Base-by-base conservation (phyloP, 2,329 filamentous ascomycete species). In the Penicillium frequentans region DNA sequence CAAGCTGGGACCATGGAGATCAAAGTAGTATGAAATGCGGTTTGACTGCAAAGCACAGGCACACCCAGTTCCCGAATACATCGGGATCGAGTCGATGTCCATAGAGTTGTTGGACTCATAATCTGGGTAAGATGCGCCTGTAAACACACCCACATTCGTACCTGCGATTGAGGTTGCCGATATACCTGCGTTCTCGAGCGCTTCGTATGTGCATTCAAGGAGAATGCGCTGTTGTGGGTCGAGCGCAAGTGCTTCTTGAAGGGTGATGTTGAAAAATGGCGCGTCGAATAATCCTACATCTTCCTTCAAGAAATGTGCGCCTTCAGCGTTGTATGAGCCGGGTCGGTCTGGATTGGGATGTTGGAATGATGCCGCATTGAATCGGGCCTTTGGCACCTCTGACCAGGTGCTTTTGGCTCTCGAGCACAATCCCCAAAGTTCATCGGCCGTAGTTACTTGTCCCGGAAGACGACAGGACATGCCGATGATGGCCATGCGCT, bases 1-100 rank as follows among this genome's bases (percentile, higher is more conserved):
- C 26, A 72, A 52, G 45, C 65, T 70, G 1, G 66, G 69, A 0
- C 72, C 72, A 10, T 63, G 61, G 46, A 70, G 56, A 45, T 71
- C 60, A 27, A 70, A 70, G 53, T 71, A 70, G 52, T 71, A 64
- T 1, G 64, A 69, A 26, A 72, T 60, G 1, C 69, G 66, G 48
- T 70, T 70, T 5, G 66, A 60, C 55, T 65, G 62, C 51, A 71
- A 57, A 6, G 67, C 56, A 42, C 56, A 39, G 2, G 64, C 63
- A 21, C 59, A 65, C 9, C 68, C 68, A 7, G 64, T 68, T 8
- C 62, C 53, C 11, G 61, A 44, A 55, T 62, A 64, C 61, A 66
- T 68, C 0, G 67, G 65, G 19, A 66, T 56, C 9, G 61, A 52
- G 3, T 67, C 62, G 4, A 57, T 33, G 50, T 69, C 66, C 24